Conservation (phyloP, 495 filamentous ascomycete species). For the Copromyces sp. region DNA sequence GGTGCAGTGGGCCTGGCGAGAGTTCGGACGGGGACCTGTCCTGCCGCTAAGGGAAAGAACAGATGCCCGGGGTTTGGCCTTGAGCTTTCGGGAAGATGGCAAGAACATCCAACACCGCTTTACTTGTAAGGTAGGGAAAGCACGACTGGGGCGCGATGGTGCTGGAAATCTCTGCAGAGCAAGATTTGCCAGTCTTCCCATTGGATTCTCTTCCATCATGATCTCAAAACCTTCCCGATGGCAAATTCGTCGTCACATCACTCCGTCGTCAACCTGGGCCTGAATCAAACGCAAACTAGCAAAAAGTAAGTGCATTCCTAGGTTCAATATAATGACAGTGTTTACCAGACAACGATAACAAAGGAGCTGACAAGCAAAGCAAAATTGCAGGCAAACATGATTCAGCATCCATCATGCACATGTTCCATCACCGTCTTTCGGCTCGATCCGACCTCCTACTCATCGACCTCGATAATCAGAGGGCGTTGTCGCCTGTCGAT, state of each 20-base stretch:
- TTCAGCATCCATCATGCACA: neutral
- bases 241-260: neutral
- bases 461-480: neutral
- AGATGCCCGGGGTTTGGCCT: neutral
- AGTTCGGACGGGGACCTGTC: too few species aligned
- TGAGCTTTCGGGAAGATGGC: neutral
- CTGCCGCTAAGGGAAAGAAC: neutral
- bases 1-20: too few species aligned
- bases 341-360: neutral
- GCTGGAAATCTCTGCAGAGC: neutral
- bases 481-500: neutral
- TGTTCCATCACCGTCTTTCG: neutral
- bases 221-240: neutral
- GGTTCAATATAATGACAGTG: neutral
- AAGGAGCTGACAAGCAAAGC: neutral
- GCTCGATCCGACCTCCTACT: neutral
- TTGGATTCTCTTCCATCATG: accelerated
- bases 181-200: neutral
- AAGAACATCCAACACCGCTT: neutral
- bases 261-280: neutral
- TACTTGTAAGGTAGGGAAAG: neutral
- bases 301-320: neutral
- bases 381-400: neutral
- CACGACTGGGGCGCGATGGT: neutral
- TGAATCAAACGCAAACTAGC: neutral